Conservation (phyloP, 345 rosid species). For the Citrus reticulata region DNA sequence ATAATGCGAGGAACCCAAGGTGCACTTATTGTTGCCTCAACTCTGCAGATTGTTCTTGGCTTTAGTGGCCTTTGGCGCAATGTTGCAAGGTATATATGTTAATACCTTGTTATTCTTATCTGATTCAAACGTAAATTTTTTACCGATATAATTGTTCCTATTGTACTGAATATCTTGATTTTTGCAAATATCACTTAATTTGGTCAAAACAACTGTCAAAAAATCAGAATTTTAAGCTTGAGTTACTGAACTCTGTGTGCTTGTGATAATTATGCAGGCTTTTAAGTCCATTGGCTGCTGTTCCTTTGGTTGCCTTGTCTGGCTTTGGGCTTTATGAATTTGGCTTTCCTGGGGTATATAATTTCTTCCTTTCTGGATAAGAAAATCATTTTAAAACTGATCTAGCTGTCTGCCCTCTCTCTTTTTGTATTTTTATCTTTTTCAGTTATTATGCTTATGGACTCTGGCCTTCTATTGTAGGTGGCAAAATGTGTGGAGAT, state of each 20-base stretch:
- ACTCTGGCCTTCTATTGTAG: constrained; percentile 34
- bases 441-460: constrained; percentile 6
- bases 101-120: neutral
- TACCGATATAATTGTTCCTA: neutral
- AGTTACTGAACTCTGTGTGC: neutral
- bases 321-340: constrained; percentile 94
- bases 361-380: constrained; percentile 1
- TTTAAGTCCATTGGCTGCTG: constrained; percentile 86
- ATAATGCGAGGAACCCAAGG: constrained; percentile 94
- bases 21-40: constrained; percentile 89
- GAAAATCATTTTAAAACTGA: neutral
- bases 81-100: constrained; percentile 65
- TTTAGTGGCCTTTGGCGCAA: constrained; percentile 99
- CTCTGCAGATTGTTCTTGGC: constrained; percentile 84
- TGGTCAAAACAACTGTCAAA: neutral
- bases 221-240: neutral
- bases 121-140: neutral
- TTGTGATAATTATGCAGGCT: constrained; percentile 41
- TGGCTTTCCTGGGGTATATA: constrained; percentile 85
- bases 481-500: constrained; percentile 92
- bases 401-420: neutral
- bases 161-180: neutral
- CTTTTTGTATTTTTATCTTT: neutral
- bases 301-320: constrained; percentile 81
- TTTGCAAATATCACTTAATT: neutral